A percentile compares a stretch with the other conserved stretches of the same genome.
Conservation (phyloP, 805 yeast genomes). For the Cyberlindnera bimundalis region DNA sequence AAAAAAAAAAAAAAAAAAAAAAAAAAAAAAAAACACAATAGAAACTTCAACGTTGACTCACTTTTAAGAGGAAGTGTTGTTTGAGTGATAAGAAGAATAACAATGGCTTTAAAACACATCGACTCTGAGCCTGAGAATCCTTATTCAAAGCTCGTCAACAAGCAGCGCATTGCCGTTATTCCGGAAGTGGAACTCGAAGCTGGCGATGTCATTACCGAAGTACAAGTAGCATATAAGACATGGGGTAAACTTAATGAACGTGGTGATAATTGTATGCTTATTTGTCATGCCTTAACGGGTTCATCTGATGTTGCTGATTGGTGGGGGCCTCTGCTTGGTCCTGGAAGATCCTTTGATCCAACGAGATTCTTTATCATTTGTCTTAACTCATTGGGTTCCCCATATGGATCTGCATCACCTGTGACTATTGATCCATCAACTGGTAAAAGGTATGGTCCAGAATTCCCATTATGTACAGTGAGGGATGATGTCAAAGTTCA, state of each 20-base stretch:
- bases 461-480: conserved; percentile 90
- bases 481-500: conserved; percentile 89
- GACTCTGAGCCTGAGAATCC: conserved; percentile 55
- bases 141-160: conserved; percentile 63
- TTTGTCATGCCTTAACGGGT: conserved; percentile 95
- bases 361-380: conserved; percentile 82
- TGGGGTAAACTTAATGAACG: conserved; percentile 83
- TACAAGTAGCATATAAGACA: conserved; percentile 93
- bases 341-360: conserved; percentile 86
- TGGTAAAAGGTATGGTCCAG: conserved; percentile 82
- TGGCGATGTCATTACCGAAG: conserved; percentile 65
- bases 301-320: conserved; percentile 94
- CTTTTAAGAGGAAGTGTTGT: too few species aligned
- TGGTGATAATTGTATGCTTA: conserved; percentile 77
- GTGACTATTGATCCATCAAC: conserved; percentile 76
- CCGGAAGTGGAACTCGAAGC: conserved; percentile 77
- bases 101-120: conserved; percentile 10
- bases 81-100: neutral
- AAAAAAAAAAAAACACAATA: too few species aligned
- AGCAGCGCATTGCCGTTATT: conserved; percentile 74
- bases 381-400: conserved; percentile 90
- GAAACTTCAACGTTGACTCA: neutral
- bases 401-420: conserved; percentile 95
- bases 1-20: too few species aligned
- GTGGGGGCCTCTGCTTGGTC: conserved; percentile 97